Conservation (phyloP, 768 basidiomycete genomes). For the Artomyces pyxidatus region DNA sequence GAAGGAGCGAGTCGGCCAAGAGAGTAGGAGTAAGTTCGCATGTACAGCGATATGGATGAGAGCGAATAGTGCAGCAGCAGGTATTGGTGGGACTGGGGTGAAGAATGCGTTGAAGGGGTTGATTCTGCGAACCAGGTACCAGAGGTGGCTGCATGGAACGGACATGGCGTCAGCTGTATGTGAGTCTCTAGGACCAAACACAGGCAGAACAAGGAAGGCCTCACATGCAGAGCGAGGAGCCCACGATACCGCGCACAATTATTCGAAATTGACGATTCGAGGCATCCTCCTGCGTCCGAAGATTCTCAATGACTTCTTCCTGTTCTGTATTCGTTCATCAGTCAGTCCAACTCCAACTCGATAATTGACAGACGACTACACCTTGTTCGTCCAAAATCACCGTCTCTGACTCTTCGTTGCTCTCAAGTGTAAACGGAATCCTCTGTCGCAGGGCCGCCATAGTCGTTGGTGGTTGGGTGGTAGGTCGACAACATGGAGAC, state of each 20-base stretch:
- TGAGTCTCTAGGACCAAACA: background rate
- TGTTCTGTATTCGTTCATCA: slow-evolving; percentile 42
- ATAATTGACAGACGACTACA: background rate
- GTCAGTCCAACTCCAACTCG: background rate
- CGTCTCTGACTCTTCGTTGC: background rate
- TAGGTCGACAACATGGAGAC: background rate
- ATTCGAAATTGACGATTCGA: slow-evolving; percentile 35
- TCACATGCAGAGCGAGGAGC: slow-evolving; percentile 4
- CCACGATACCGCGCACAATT: slow-evolving; percentile 26
- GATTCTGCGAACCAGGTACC: slow-evolving; percentile 34
- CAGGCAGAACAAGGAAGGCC: background rate
- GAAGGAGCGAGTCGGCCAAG: background rate
- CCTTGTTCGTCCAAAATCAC: background rate
- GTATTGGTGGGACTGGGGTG: slow-evolving; percentile 16
- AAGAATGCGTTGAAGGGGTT: slow-evolving; percentile 43
- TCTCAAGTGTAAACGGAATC: background rate
- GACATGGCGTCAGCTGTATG: slow-evolving; percentile 4
- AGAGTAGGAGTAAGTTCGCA: slow-evolving; percentile 1
- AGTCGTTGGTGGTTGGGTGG: background rate
- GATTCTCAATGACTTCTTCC: slow-evolving; percentile 42
- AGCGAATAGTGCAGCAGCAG: slow-evolving; percentile 15
- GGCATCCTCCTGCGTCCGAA: slow-evolving; percentile 36
- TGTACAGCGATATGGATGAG: slow-evolving; percentile 11
- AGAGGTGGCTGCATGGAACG: slow-evolving; percentile 33
- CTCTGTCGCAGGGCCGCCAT: background rate